Percentiles rank a stretch among this genome's conserved stretches.
These are phyloP conservation scores for Yarrowia yakushimensis DNA, from an alignment of 805 yeast genomes.

Conservation along the genomic window DNA sequence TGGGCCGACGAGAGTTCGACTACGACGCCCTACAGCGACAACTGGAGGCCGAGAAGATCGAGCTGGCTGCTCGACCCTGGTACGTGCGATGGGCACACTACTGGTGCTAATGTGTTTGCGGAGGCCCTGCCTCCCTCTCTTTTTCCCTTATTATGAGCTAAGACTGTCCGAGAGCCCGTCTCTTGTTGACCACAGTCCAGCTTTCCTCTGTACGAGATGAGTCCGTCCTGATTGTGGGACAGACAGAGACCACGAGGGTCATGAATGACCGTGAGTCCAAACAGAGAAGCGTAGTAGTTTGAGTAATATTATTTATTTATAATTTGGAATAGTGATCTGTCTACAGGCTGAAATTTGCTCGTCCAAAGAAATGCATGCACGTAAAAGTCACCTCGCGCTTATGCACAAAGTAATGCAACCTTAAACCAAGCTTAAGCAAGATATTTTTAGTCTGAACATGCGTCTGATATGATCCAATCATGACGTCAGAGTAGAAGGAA, in stretches of 20 bases:
- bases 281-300: background rate
- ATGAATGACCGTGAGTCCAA: conserved; percentile 11
- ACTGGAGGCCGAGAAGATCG: conserved; percentile 49
- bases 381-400: too few relatives aligned
- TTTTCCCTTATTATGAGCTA: background rate
- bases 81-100: conserved; percentile 44
- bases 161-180: background rate
- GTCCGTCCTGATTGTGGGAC: background rate
- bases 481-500: too few relatives aligned
- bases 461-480: too few relatives aligned
- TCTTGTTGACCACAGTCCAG: background rate
- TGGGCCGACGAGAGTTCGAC: conserved; percentile 58
- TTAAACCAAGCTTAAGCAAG: too few relatives aligned
- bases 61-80: conserved; percentile 45
- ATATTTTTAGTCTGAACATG: too few relatives aligned
- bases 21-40: conserved; percentile 50
- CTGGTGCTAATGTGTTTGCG: conserved; percentile 43
- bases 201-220: background rate
- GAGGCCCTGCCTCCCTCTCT: background rate
- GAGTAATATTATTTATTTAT: conserved; percentile 10
- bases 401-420: too few relatives aligned
- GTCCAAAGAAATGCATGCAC: too few relatives aligned
- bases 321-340: too few relatives aligned
- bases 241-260: conserved; percentile 1
- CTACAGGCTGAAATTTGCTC: too few relatives aligned